Percentiles rank a stretch among this genome's conserved stretches.
Conservation (phyloP, 2,329 filamentous ascomycete species). For the Cytospora mali region DNA sequence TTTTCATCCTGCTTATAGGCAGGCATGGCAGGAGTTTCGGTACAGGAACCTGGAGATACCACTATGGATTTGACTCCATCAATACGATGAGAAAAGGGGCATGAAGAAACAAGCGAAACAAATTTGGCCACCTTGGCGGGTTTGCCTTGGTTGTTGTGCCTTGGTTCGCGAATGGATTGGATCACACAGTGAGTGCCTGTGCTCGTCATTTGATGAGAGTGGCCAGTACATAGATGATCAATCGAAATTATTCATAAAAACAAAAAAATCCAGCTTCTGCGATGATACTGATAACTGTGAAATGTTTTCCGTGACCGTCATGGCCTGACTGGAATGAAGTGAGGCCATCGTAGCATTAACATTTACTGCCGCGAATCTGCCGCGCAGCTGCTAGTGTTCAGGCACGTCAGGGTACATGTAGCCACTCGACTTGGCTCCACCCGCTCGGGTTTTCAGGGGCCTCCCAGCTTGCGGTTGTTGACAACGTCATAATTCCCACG, state of each 20-base stretch:
- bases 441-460: background rate
- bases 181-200: background rate
- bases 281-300: background rate
- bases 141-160: background rate
- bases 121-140: background rate
- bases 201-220: background rate
- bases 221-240: slow-evolving; percentile 20
- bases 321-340: background rate
- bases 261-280: background rate
- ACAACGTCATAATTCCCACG: slow-evolving; percentile 17
- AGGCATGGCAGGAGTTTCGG: slow-evolving; percentile 24
- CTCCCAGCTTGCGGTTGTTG: background rate
- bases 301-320: background rate
- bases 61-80: slow-evolving; percentile 14
- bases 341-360: background rate
- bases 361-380: background rate
- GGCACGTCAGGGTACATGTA: too few relatives aligned
- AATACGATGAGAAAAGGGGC: slow-evolving; percentile 3
- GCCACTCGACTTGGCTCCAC: background rate
- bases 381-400: background rate
- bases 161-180: background rate
- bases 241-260: slow-evolving; percentile 13
- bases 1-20: slow-evolving; percentile 28
- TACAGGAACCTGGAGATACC: slow-evolving; percentile 22
- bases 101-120: slow-evolving; percentile 7